Evolutionary conservation across 768 basidiomycete genomes (phyloP), one percentile per base, ranked within the genome.

Genomic region (Cubamyces lactineus): DNA sequence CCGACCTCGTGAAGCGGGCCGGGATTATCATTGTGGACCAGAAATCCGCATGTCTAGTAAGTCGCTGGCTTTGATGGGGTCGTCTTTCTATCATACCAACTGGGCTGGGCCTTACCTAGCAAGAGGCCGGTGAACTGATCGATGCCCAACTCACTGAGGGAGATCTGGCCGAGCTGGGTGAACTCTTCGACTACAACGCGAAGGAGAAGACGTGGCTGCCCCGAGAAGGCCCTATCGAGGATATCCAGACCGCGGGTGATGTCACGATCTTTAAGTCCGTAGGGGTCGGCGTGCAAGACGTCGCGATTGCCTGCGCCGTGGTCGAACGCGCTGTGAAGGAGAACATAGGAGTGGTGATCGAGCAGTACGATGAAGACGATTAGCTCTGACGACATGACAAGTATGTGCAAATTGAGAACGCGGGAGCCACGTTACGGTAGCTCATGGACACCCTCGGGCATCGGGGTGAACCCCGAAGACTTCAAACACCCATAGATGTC

Each of bases 181-280:
- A 91, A 63, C 70, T 89, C 16, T 74, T 89, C 50, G 61, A 59
- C 8, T 50, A 54, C 19, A 24, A 43, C 15, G 52, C 43, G 13
- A 45, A 57, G 12, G 52, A 30, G 7, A 11, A 38, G 15, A n/a
- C 54, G 11, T 64, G 69, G 67, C 43, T 61, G 16, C 57, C 64
- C 0, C 42, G 65, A 2, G 50, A 62, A 17, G 53, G 30, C 0
- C 49, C 54, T 7, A 58, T 71, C 15, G 57, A 69, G 21, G 52
- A 61, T 5, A 54, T 72, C 7, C 57, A 67, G 42, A 34, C 28
- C 2, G 57, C 56, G 6, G 67, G 72, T 6, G 72, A 76, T 41
- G 79, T 94, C 12, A 91, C 88, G 1, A 80, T 96, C 28, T 95
- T 93, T 82, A 96, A 95, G 75, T 91, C 89, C 0, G 94, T 96